Evolutionary conservation across 257 asterid genomes (phyloP).

Genomic region (Primulina huaijiensis): DNA sequence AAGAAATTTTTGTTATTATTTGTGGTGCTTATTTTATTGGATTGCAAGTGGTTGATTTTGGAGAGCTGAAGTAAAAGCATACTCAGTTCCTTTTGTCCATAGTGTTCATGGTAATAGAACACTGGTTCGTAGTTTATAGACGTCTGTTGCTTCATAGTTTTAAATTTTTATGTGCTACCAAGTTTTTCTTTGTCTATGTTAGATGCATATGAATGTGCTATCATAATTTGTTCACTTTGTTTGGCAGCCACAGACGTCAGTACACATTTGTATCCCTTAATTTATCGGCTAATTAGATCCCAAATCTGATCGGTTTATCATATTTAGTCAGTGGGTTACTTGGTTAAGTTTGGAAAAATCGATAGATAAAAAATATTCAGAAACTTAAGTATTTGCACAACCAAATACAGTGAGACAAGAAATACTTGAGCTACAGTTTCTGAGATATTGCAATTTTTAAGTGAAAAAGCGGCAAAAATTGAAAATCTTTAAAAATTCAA

Average conservation of each 20-base stretch:
- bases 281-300: background rate
- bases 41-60: background rate
- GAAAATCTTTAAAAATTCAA: no score
- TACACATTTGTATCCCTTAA: background rate
- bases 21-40: background rate
- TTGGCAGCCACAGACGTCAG: background rate
- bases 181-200: background rate
- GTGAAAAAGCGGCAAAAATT: background rate
- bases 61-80: background rate
- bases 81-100: background rate
- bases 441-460: background rate
- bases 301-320: background rate
- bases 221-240: background rate
- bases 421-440: background rate
- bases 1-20: background rate
- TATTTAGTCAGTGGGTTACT: background rate
- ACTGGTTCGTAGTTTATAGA: background rate
- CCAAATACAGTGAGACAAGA: background rate
- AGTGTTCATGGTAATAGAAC: background rate
- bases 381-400: background rate
- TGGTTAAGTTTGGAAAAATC: background rate
- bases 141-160: background rate
- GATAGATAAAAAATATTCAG: background rate
- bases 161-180: background rate
- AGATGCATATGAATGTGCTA: background rate